phyloP scores from a whole-genome alignment of 306 rosid species.

The Sindora glabra region DNA sequence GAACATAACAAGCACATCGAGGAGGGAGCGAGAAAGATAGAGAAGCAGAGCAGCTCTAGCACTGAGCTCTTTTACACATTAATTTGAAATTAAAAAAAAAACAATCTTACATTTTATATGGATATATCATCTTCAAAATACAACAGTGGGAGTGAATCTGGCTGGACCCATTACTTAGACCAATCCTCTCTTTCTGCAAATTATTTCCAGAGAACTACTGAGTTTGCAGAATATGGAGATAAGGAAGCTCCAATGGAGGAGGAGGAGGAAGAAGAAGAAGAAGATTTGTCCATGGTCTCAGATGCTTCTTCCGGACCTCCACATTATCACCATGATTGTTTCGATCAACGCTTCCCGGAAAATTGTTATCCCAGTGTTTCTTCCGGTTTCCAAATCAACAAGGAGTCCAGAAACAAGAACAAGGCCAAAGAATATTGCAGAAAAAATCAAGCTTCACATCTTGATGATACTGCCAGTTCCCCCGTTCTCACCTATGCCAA shows the following conservation, averaged over 20 bases:
- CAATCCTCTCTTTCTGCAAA: constrained; percentile 35
- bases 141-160: constrained; percentile 57
- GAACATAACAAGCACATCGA: constrained; percentile 8
- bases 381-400: constrained; percentile 15
- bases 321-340: constrained; percentile 33
- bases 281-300: constrained; percentile 80
- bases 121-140: constrained; percentile 36
- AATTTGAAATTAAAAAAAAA: not conserved
- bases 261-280: constrained; percentile 39
- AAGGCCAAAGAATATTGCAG: constrained; percentile 36
- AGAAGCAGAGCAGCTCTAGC: constrained; percentile 1
- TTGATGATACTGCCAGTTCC: constrained; percentile 96
- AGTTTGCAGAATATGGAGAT: constrained; percentile 1
- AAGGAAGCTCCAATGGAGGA: not conserved
- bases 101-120: too few species aligned
- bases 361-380: constrained; percentile 23
- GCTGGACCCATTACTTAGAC: constrained; percentile 63
- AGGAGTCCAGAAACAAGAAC: constrained; percentile 31
- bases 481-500: constrained; percentile 33
- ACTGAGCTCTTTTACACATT: not conserved
- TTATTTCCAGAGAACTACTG: constrained; percentile 14
- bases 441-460: constrained; percentile 38
- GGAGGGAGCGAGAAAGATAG: constrained; percentile 4
- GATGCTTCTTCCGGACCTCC: constrained; percentile 97
- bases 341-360: constrained; percentile 28